Percentiles rank a stretch among this genome's conserved stretches.
Conservation (phyloP, 2,329 filamentous ascomycete species). For the Aspergillus japonicus region DNA sequence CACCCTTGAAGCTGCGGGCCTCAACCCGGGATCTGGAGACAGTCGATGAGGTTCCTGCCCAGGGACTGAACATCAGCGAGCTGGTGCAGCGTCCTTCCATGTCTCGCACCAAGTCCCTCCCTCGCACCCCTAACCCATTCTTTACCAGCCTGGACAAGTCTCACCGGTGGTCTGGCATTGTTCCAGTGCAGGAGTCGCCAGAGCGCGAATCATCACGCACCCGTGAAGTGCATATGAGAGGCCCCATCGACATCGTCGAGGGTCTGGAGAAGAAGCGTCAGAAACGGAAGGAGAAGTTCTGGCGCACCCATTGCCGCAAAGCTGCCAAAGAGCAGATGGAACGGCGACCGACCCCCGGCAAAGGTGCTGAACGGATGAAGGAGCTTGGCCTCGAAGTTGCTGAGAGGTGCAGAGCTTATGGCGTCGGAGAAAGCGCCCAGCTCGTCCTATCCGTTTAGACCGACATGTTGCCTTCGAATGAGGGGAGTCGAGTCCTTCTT, state of each 20-base stretch:
- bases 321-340: slow-evolving; percentile 67
- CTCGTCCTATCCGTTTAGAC: slow-evolving; percentile 71
- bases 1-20: slow-evolving; percentile 53
- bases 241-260: slow-evolving; percentile 97
- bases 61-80: slow-evolving; percentile 53
- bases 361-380: slow-evolving; percentile 89
- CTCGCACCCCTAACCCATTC: slow-evolving; percentile 72
- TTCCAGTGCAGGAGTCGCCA: slow-evolving; percentile 36
- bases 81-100: slow-evolving; percentile 64
- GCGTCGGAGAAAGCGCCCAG: slow-evolving; percentile 48
- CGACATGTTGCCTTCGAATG: slow-evolving; percentile 10
- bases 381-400: slow-evolving; percentile 87
- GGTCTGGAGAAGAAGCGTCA: slow-evolving; percentile 92
- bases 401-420: slow-evolving; percentile 72
- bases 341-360: slow-evolving; percentile 69
- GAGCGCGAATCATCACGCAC: slow-evolving; percentile 36
- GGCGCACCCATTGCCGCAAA: slow-evolving; percentile 84
- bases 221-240: slow-evolving; percentile 68
- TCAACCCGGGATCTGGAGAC: slow-evolving; percentile 42
- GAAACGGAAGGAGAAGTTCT: slow-evolving; percentile 87
- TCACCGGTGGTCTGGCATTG: slow-evolving; percentile 33
- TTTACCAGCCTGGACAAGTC: slow-evolving; percentile 41
- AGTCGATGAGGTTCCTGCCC: slow-evolving; percentile 43
- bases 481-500: slow-evolving; percentile 23
- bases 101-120: slow-evolving; percentile 81